These are phyloP conservation scores for Boletus coccyginus DNA, from an alignment of 768 basidiomycete species.

Conservation along the genomic window DNA sequence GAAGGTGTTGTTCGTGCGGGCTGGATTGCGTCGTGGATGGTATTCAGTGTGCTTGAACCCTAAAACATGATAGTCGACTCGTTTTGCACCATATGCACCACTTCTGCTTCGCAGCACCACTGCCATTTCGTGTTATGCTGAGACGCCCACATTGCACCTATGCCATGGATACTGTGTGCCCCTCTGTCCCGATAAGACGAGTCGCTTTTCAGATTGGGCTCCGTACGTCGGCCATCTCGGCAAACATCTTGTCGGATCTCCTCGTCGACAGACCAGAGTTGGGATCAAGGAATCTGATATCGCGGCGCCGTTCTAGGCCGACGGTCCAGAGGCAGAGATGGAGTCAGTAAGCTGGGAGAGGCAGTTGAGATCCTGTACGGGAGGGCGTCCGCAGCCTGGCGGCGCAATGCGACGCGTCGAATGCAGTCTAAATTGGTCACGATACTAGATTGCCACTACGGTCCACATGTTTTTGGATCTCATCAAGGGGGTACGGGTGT, in stretches of 20 bases:
- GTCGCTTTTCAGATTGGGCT: background rate
- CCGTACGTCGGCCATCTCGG: background rate
- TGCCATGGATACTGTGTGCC: constrained; percentile 16
- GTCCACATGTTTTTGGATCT: too few species aligned
- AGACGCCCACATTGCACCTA: background rate
- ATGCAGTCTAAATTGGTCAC: too few species aligned
- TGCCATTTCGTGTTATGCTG: background rate
- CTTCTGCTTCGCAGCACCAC: constrained; percentile 1
- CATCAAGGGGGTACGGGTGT: too few species aligned
- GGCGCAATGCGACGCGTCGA: too few species aligned
- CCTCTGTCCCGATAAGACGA: background rate
- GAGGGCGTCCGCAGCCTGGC: constrained; percentile 37
- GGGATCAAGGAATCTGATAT: constrained; percentile 64
- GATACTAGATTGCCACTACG: too few species aligned
- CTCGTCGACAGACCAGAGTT: constrained; percentile 21
- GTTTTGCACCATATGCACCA: constrained; percentile 1
- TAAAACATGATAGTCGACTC: constrained; percentile 6
- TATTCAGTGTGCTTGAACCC: constrained; percentile 3
- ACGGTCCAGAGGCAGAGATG: constrained; percentile 49
- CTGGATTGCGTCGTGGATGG: constrained; percentile 9
- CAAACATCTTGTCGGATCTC: constrained; percentile 7
- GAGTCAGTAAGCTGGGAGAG: constrained; percentile 34
- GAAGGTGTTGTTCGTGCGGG: constrained; percentile 6
- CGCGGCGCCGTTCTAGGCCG: constrained; percentile 42
- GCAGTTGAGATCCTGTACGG: constrained; percentile 49